Conservation (phyloP, 768 basidiomycete species). For the Mycena kentingensis region DNA sequence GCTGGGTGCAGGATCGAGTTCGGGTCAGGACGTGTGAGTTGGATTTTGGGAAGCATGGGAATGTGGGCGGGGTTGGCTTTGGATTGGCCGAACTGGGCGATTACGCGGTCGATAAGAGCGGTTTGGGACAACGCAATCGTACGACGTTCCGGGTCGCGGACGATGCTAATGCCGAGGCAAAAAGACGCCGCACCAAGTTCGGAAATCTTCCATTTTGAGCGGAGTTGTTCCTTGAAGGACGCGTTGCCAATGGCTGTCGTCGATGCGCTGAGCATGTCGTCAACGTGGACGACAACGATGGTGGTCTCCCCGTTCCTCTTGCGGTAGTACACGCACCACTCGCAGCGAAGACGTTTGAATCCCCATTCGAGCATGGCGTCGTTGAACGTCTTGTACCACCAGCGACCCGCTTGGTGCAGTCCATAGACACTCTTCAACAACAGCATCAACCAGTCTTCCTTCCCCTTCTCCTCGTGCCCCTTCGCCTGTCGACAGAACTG, state of each 20-base stretch:
- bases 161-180: slow-evolving; percentile 39
- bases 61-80: slow-evolving; percentile 23
- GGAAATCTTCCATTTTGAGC: slow-evolving; percentile 26
- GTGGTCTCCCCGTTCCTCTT: neutral
- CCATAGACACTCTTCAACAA: slow-evolving; percentile 28
- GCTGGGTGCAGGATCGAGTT: slow-evolving; percentile 8
- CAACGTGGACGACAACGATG: slow-evolving; percentile 20
- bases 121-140: slow-evolving; percentile 28
- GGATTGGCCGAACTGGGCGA: slow-evolving; percentile 30
- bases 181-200: slow-evolving; percentile 35
- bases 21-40: slow-evolving; percentile 25
- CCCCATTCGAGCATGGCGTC: slow-evolving; percentile 21
- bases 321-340: slow-evolving; percentile 24
- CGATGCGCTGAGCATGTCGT: too few species aligned
- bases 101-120: slow-evolving; percentile 31
- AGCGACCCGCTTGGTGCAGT: slow-evolving; percentile 30
- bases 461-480: slow-evolving; percentile 25
- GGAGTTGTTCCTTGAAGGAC: slow-evolving; percentile 25
- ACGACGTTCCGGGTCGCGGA: slow-evolving; percentile 23
- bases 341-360: slow-evolving; percentile 18
- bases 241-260: slow-evolving; percentile 23
- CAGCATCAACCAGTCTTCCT: slow-evolving; percentile 20
- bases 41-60: slow-evolving; percentile 33
- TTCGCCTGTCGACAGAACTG: slow-evolving; percentile 42
- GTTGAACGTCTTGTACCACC: slow-evolving; percentile 29